Evolutionary conservation across 23 red algal genomes (phyloP).

Genomic region (Rhodosorus marinus): DNA sequence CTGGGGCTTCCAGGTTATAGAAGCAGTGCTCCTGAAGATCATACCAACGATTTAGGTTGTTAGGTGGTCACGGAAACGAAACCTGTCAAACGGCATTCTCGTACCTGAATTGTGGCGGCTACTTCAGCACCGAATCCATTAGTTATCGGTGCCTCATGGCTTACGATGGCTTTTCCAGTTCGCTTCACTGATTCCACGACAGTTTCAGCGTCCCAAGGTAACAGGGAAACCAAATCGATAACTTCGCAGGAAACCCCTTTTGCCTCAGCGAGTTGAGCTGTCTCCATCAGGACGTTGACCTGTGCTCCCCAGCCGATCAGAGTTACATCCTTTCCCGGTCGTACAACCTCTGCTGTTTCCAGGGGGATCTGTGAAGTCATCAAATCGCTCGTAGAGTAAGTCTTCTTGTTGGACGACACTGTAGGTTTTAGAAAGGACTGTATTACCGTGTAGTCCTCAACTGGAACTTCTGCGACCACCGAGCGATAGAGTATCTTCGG

Average conservation of each 20-base stretch:
- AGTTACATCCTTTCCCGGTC: slow-evolving; percentile 20
- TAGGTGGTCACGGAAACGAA: background rate
- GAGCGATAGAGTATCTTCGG: slow-evolving; percentile 42
- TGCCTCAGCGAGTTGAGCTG: slow-evolving; percentile 6
- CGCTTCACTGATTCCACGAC: slow-evolving; percentile 18
- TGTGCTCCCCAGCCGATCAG: slow-evolving; percentile 31
- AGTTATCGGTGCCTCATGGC: slow-evolving; percentile 36
- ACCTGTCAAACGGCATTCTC: background rate
- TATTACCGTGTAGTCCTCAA: slow-evolving; percentile 15
- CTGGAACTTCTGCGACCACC: slow-evolving; percentile 10
- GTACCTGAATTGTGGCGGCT: slow-evolving; percentile 20
- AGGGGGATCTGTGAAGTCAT: slow-evolving; percentile 3
- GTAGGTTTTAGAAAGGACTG: no score
- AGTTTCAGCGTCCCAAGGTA: slow-evolving; percentile 32
- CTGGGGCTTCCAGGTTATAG: slow-evolving; percentile 25
- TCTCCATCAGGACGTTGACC: slow-evolving; percentile 14
- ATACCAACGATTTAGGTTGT: background rate
- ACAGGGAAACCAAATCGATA: slow-evolving; percentile 25
- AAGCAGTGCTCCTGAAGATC: slow-evolving; percentile 36
- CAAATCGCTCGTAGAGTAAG: background rate
- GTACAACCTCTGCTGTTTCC: slow-evolving; percentile 15
- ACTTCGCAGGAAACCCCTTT: slow-evolving; percentile 26
- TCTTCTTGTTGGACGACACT: background rate
- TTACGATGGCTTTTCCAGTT: slow-evolving; percentile 24
- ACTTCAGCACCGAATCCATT: slow-evolving; percentile 41